phyloP scores from a whole-genome alignment of 2,329 filamentous ascomycete species.

The Trichophyton schoenleinii region DNA sequence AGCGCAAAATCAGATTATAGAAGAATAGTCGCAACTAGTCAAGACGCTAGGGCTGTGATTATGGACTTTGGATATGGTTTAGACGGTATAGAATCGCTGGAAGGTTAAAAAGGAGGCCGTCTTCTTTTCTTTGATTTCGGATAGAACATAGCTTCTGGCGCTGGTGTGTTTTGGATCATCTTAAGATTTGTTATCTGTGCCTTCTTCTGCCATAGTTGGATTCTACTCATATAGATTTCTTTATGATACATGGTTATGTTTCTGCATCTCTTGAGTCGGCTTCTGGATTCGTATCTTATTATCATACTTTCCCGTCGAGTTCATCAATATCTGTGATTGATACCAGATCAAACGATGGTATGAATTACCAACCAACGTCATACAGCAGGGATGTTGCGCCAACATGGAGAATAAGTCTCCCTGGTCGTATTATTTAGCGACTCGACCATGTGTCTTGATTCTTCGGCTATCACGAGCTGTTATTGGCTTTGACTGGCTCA shows the following conservation, averaged over 20 bases:
- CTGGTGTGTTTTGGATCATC: background rate
- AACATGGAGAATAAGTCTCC: background rate
- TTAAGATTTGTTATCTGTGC: background rate
- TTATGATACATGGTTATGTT: background rate
- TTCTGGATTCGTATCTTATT: too few relatives aligned
- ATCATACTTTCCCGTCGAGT: too few relatives aligned
- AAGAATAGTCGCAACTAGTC: slow-evolving; percentile 85
- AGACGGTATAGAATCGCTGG: slow-evolving; percentile 40
- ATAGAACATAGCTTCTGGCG: background rate
- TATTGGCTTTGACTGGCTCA: background rate
- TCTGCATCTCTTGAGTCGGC: background rate
- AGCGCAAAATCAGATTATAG: slow-evolving; percentile 93
- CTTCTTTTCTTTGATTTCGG: background rate
- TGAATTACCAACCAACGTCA: background rate
- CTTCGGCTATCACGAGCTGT: background rate
- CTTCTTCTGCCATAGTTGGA: background rate
- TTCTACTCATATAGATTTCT: background rate
- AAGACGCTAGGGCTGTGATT: slow-evolving; percentile 82
- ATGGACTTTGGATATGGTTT: slow-evolving; percentile 67
- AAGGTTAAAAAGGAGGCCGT: slow-evolving; percentile 22
- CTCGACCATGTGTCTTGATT: background rate
- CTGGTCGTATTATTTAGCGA: background rate
- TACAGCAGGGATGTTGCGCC: background rate
- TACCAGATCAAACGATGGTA: background rate
- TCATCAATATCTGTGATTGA: background rate